These are phyloP conservation scores for Termitomyces sp. DNA, from an alignment of 768 basidiomycete species.

Conservation along the genomic window DNA sequence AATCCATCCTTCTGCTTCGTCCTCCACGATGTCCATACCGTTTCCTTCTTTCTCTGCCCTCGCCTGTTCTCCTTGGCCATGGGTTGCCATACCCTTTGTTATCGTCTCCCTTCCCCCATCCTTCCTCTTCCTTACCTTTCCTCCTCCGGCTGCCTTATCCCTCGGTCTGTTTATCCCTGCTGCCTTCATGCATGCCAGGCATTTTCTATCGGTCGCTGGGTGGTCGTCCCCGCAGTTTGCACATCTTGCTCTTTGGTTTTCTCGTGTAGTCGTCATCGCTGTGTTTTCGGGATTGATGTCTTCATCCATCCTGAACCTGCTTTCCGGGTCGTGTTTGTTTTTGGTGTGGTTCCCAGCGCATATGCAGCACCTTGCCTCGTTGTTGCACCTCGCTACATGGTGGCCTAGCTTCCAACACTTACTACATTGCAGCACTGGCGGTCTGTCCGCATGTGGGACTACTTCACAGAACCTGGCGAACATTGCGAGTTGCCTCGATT, in stretches of 20 bases:
- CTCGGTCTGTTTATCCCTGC: too few species aligned
- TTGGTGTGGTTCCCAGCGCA: neutral
- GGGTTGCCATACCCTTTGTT: too few species aligned
- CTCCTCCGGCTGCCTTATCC: too few species aligned
- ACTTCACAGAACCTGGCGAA: neutral
- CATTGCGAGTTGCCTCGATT: neutral
- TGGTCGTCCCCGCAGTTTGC: neutral
- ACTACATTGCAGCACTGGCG: slow-evolving; percentile 10
- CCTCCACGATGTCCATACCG: too few species aligned
- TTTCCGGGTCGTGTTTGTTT: neutral
- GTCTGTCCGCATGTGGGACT: too few species aligned
- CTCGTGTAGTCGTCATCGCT: neutral
- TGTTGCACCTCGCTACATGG: neutral
- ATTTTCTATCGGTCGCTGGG: neutral
- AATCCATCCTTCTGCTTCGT: too few species aligned
- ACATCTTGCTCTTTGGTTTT: neutral
- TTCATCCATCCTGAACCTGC: neutral
- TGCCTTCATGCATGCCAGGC: too few species aligned
- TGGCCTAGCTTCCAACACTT: slow-evolving; percentile 10
- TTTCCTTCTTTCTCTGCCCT: too few species aligned
- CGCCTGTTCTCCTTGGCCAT: too few species aligned
- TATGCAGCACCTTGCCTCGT: neutral
- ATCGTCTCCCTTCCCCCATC: too few species aligned
- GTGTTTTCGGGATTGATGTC: neutral
- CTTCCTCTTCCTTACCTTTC: too few species aligned